phyloP scores from a whole-genome alignment of 2,329 filamentous ascomycete genomes.

The Trichoderma sp. region DNA sequence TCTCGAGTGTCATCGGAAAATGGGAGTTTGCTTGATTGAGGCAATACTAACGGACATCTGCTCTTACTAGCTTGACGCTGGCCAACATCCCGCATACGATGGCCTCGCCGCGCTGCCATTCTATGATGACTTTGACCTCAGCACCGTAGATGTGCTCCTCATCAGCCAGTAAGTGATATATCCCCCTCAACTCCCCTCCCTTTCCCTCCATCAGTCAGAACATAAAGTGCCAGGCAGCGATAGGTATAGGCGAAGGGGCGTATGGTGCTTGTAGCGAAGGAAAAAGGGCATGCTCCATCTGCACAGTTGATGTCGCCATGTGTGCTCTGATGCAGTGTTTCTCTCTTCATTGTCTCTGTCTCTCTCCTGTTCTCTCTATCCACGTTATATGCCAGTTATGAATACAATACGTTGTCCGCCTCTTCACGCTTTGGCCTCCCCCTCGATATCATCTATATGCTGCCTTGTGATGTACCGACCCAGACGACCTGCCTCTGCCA shows the following conservation, averaged over 20 bases:
- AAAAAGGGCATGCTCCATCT: constrained; percentile 22
- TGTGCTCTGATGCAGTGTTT: constrained; percentile 22
- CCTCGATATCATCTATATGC: constrained; percentile 4
- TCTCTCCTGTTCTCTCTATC: constrained; percentile 31
- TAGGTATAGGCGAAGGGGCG: constrained; percentile 34
- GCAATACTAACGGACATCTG: not conserved
- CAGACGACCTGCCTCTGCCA: not conserved
- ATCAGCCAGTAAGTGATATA: constrained; percentile 89
- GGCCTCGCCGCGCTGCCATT: constrained; percentile 91
- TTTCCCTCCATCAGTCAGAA: constrained; percentile 2
- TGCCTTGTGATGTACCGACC: constrained; percentile 28
- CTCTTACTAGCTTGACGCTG: constrained; percentile 77
- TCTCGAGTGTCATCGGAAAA: not conserved
- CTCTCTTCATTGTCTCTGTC: constrained; percentile 25
- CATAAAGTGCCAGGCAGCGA: constrained; percentile 11
- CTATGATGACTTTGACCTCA: constrained; percentile 97
- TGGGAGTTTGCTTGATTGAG: not conserved
- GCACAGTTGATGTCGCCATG: constrained; percentile 26
- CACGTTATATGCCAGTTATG: constrained; percentile 41
- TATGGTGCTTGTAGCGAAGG: constrained; percentile 32
- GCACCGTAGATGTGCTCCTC: constrained; percentile 92
- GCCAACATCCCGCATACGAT: constrained; percentile 95
- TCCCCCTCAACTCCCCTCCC: constrained; percentile 13
- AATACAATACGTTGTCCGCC: constrained; percentile 44
- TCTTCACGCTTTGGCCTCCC: constrained; percentile 12